Evolutionary conservation across 139 green algal genomes (phyloP).

Genomic region (Volvox reticuliferus): DNA sequence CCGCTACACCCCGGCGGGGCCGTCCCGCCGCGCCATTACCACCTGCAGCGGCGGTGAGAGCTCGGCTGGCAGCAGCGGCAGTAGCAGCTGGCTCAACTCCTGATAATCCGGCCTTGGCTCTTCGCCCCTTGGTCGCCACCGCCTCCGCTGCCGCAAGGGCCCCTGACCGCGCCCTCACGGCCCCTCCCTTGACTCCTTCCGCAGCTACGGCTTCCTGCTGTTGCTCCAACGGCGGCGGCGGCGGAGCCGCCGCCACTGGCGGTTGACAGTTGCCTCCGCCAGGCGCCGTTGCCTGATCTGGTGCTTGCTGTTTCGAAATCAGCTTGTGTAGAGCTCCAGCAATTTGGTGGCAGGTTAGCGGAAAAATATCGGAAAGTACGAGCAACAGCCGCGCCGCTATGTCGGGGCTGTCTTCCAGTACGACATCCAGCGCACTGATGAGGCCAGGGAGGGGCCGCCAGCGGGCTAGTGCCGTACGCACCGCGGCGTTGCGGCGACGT

Average conservation of each 20-base stretch:
- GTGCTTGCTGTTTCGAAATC: constrained; percentile 23
- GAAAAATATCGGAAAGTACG: constrained; percentile 11
- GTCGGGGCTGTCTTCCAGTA: constrained; percentile 36
- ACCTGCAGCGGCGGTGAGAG: neutral
- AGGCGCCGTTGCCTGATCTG: neutral
- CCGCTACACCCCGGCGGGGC: neutral
- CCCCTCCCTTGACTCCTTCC: neutral
- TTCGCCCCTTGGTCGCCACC: neutral
- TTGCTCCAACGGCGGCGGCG: neutral
- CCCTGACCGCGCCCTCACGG: neutral
- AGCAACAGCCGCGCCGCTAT: constrained; percentile 41
- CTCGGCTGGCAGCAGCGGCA: neutral
- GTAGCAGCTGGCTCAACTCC: neutral
- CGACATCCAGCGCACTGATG: constrained; percentile 30
- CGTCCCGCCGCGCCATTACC: neutral
- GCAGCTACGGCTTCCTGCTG: neutral
- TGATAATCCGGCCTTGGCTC: neutral
- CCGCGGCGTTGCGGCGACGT: constrained; percentile 28
- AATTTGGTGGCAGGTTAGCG: constrained; percentile 30
- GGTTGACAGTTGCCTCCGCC: no score
- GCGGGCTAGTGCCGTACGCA: constrained; percentile 26
- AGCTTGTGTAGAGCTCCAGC: constrained; percentile 28
- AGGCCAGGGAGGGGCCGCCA: constrained; percentile 39
- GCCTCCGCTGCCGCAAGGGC: neutral
- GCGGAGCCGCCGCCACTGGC: neutral